Conservation (phyloP, 2,329 filamentous ascomycete genomes). For the Chalaropsis ovoidea region DNA sequence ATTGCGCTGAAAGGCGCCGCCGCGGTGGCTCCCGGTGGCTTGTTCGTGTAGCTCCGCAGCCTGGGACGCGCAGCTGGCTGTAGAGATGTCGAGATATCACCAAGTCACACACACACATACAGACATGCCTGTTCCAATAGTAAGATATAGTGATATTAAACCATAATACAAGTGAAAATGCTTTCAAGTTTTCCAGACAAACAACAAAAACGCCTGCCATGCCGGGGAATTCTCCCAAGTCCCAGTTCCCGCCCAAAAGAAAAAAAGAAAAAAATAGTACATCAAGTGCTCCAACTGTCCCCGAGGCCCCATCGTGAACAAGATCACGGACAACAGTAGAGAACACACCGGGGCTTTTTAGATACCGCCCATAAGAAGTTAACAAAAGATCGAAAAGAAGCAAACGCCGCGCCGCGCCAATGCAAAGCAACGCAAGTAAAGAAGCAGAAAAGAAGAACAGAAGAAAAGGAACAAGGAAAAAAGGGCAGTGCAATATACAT, state of each 20-base stretch:
- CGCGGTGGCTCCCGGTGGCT: not conserved
- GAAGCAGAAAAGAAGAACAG: not conserved
- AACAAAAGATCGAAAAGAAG: not conserved
- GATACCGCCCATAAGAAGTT: not conserved
- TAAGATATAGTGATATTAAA: slow-evolving; percentile 7
- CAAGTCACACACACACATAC: not conserved
- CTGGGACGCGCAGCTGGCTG: not conserved
- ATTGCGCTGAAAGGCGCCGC: slow-evolving; percentile 33
- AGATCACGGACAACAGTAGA: no score
- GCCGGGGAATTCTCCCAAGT: not conserved
- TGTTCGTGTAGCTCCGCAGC: not conserved
- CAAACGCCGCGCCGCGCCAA: slow-evolving; percentile 14
- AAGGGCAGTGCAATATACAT: not conserved
- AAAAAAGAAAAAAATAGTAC: not conserved
- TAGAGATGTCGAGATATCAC: not conserved
- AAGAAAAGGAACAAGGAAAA: not conserved
- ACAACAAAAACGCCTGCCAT: slow-evolving; percentile 15
- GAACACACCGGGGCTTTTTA: not conserved
- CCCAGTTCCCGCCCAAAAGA: not conserved
- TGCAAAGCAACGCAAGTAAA: slow-evolving; percentile 4
- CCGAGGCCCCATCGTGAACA: not conserved
- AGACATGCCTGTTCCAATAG: slow-evolving; percentile 1
- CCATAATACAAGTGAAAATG: slow-evolving; percentile 5
- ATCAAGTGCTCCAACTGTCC: not conserved
- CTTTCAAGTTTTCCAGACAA: not conserved